These are phyloP conservation scores for Xylaria sp. DNA, from an alignment of 495 filamentous ascomycete genomes.

Conservation along the genomic window DNA sequence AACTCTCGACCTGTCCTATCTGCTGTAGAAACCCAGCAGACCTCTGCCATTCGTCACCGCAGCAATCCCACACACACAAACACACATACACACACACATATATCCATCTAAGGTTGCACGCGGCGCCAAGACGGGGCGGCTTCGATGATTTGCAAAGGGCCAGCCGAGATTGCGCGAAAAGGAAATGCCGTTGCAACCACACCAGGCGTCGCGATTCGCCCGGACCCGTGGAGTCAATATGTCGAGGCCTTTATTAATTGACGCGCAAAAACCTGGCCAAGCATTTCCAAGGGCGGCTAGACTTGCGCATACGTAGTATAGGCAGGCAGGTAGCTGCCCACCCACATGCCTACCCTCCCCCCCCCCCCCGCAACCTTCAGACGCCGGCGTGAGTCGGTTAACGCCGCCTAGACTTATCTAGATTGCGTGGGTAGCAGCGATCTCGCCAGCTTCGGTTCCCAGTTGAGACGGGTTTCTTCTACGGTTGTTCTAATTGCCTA, in stretches of 20 bases:
- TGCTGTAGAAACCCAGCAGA: not conserved
- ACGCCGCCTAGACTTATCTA: not conserved
- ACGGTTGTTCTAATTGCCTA: not conserved
- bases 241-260: conserved; percentile 11
- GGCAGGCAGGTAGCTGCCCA: no score
- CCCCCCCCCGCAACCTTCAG: not conserved
- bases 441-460: conserved; percentile 3
- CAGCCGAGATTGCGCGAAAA: not conserved
- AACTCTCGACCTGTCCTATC: conserved; percentile 3
- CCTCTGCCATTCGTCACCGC: not conserved
- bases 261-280: not conserved
- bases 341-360: not conserved
- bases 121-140: conserved; percentile 17
- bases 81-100: conserved; percentile 1
- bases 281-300: conserved; percentile 1
- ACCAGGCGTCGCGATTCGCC: conserved; percentile 10
- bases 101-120: not conserved
- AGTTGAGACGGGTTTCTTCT: not conserved
- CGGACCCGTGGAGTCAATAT: conserved; percentile 2
- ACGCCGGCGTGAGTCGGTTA: conserved; percentile 16
- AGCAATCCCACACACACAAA: not conserved
- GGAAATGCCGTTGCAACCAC: conserved; percentile 20
- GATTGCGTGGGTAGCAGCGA: not conserved
- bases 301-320: not conserved
- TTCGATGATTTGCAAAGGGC: conserved; percentile 13